Conservation (phyloP, 805 yeast genomes). For the Priceomyces melissophilus region DNA sequence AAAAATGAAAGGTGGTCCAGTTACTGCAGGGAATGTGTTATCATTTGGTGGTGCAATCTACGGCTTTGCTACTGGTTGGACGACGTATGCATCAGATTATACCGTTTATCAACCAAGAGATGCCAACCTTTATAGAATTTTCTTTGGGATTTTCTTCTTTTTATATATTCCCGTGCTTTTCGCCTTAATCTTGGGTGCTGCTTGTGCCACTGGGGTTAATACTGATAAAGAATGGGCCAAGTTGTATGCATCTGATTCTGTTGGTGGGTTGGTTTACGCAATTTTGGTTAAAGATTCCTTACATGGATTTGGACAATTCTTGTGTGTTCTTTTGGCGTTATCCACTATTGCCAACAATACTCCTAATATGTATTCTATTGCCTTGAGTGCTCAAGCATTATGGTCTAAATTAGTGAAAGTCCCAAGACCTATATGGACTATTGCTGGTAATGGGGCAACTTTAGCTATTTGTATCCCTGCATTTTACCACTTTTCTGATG, state of each 20-base stretch:
- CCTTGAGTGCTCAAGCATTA: slow-evolving; percentile 79
- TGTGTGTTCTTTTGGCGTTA: slow-evolving; percentile 77
- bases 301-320: slow-evolving; percentile 87
- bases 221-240: slow-evolving; percentile 30
- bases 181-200: slow-evolving; percentile 63
- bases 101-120: slow-evolving; percentile 79
- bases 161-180: slow-evolving; percentile 25
- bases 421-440: slow-evolving; percentile 84
- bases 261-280: slow-evolving; percentile 81
- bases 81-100: slow-evolving; percentile 89
- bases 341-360: slow-evolving; percentile 89
- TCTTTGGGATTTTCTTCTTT: slow-evolving; percentile 57
- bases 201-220: slow-evolving; percentile 66
- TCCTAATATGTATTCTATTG: slow-evolving; percentile 92
- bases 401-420: slow-evolving; percentile 71
- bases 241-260: slow-evolving; percentile 24
- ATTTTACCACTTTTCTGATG: slow-evolving; percentile 65
- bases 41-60: slow-evolving; percentile 80
- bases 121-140: slow-evolving; percentile 56
- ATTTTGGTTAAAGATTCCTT: slow-evolving; percentile 75
- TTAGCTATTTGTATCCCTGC: slow-evolving; percentile 90
- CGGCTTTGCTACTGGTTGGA: slow-evolving; percentile 95
- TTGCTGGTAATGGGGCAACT: slow-evolving; percentile 68
- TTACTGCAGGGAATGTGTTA: slow-evolving; percentile 72
- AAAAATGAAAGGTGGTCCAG: slow-evolving; percentile 46